phyloP scores from a whole-genome alignment of 1,284 basidiomycete species.

The Cryptococcus amylolentus region DNA sequence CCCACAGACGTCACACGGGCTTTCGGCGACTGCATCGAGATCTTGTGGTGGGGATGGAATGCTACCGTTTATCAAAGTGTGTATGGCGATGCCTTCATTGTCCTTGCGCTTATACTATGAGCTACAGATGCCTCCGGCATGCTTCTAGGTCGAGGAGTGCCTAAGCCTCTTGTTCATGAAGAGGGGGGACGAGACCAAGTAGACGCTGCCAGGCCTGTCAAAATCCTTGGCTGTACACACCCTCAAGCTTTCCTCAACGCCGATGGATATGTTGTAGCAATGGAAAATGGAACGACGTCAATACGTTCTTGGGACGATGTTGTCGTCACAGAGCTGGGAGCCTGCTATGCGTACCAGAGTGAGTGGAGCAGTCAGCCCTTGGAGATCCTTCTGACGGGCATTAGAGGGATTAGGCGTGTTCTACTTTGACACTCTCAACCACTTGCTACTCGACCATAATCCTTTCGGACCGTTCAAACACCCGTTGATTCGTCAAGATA shows the following conservation, averaged over 20 bases:
- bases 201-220: not conserved
- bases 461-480: conserved; percentile 1
- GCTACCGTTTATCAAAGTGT: no score
- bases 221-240: conserved; percentile 14
- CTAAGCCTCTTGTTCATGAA: no score
- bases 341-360: conserved; percentile 15
- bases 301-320: conserved; percentile 18
- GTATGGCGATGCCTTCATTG: no score
- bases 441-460: conserved; percentile 3
- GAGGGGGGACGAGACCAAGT: no score
- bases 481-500: conserved; percentile 2
- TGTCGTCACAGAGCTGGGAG: conserved; percentile 18
- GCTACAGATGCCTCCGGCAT: no score
- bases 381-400: not conserved
- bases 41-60: conserved; percentile 17
- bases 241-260: conserved; percentile 10
- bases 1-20: conserved; percentile 13
- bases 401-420: conserved; percentile 8
- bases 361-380: not conserved
- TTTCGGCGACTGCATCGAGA: not conserved
- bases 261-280: conserved; percentile 4
- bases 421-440: conserved; percentile 14
- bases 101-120: no score
- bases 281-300: not conserved
- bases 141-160: no score